Conservation (phyloP, 139 green algal species). For the Picochlorum sp. region DNA sequence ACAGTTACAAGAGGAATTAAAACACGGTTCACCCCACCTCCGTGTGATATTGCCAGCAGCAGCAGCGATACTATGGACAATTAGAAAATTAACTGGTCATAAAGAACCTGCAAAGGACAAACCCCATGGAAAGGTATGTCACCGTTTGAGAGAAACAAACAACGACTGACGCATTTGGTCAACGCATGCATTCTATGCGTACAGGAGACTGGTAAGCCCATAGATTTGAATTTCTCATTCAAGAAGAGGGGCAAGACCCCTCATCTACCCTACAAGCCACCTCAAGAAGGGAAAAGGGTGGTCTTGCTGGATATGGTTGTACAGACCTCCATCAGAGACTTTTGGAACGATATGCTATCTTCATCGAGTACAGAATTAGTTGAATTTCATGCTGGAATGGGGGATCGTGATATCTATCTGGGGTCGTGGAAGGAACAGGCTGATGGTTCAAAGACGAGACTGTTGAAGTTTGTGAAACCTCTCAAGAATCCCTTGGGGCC, state of each 20-base stretch:
- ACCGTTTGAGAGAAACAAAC: no score
- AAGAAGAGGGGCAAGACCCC: not conserved
- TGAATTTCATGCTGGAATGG: conserved; percentile 18
- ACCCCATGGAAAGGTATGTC: not conserved
- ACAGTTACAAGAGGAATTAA: conserved; percentile 15
- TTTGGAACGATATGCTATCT: conserved; percentile 19
- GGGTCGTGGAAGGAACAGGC: conserved; percentile 10
- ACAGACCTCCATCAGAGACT: not conserved
- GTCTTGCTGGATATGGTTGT: conserved; percentile 16
- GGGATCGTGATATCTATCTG: conserved; percentile 9
- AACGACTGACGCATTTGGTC: no score
- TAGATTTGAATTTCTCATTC: not conserved
- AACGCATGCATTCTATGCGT: not conserved
- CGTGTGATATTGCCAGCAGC: conserved; percentile 8
- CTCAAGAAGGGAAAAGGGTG: not conserved
- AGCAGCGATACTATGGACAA: conserved; percentile 6
- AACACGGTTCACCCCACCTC: conserved; percentile 2
- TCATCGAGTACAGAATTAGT: not conserved
- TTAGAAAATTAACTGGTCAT: conserved; percentile 1
- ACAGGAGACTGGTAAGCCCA: not conserved
- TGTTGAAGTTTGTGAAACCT: conserved; percentile 19
- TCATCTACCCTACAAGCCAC: not conserved
- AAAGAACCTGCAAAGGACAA: not conserved
- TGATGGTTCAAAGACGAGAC: conserved; percentile 1
- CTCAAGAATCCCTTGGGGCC: conserved; percentile 23